Evolutionary conservation across 768 basidiomycete genomes (phyloP).

Genomic region (Cyclocybe aegerita): DNA sequence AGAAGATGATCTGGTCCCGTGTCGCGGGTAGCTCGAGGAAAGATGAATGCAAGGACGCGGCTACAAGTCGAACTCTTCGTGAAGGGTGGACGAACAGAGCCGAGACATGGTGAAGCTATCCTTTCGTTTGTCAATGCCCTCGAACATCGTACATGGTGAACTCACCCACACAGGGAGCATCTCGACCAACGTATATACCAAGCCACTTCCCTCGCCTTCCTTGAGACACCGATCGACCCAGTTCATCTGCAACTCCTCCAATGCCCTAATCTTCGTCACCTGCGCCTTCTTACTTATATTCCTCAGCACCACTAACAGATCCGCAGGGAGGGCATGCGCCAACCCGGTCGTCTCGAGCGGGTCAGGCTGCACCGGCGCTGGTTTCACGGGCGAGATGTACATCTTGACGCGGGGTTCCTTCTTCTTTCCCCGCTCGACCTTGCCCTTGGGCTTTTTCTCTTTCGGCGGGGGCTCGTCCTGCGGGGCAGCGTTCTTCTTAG

Average conservation of each 20-base stretch:
- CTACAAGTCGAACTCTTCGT: conserved; percentile 65
- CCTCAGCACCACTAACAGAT: conserved; percentile 79
- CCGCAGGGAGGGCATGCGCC: conserved; percentile 70
- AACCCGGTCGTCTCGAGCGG: conserved; percentile 86
- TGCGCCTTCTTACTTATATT: conserved; percentile 87
- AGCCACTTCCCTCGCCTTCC: conserved; percentile 39
- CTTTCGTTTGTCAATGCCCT: conserved; percentile 1
- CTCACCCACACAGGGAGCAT: conserved; percentile 93
- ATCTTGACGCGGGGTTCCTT: conserved; percentile 81
- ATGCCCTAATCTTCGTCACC: conserved; percentile 77
- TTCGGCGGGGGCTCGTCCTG: conserved; percentile 35
- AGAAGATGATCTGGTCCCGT: conserved; percentile 47
- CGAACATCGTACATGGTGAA: conserved; percentile 12
- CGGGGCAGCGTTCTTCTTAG: conserved; percentile 68
- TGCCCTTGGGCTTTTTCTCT: conserved; percentile 47
- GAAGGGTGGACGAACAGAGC: conserved; percentile 79
- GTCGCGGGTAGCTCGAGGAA: conserved; percentile 57
- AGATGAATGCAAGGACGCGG: conserved; percentile 60
- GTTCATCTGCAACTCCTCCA: conserved; percentile 75
- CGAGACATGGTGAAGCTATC: conserved; percentile 86
- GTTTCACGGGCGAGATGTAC: conserved; percentile 86
- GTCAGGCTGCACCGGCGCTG: conserved; percentile 71
- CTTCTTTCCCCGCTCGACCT: conserved; percentile 54
- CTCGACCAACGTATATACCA: conserved; percentile 43
- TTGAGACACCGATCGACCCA: conserved; percentile 61